Evolutionary conservation across 2,329 filamentous ascomycete species (phyloP).

Genomic region (Nemania sp.): DNA sequence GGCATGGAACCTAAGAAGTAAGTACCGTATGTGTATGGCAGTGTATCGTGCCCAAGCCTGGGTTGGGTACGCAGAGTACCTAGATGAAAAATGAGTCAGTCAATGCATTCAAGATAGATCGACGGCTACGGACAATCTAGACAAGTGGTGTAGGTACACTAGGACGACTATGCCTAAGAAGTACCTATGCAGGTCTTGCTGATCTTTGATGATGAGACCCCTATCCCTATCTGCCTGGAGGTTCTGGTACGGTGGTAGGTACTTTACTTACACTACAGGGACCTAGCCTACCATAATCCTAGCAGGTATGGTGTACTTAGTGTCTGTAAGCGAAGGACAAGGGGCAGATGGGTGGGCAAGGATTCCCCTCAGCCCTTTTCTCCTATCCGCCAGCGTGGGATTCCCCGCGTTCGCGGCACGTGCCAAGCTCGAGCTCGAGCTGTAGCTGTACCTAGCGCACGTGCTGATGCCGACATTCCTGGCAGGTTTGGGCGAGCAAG

Average conservation of each 20-base stretch:
- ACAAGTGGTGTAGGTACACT: too few relatives aligned
- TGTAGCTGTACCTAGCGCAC: conserved; percentile 1
- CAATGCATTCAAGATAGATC: neutral
- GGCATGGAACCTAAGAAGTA: too few relatives aligned
- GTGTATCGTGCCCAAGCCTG: too few relatives aligned
- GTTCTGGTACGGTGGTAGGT: neutral
- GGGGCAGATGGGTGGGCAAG: conserved; percentile 1
- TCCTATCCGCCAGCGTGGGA: conserved; percentile 29
- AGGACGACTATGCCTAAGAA: too few relatives aligned
- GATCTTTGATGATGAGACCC: too few relatives aligned
- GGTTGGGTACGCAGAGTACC: too few relatives aligned
- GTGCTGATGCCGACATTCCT: conserved; percentile 18
- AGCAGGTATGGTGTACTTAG: too few relatives aligned
- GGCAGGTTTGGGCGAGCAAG: neutral
- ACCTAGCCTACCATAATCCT: neutral
- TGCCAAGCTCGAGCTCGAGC: conserved; percentile 19
- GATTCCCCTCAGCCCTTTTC: conserved; percentile 6
- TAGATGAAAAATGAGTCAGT: neutral
- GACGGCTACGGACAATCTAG: neutral
- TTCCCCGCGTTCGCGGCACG: conserved; percentile 20
- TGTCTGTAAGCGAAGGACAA: neutral
- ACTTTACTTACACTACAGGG: neutral
- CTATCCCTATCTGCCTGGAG: too few relatives aligned
- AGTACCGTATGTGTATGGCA: too few relatives aligned
- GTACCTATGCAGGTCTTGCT: too few relatives aligned